Evolutionary conservation across 176 grass and related monocot genomes (phyloP).

Genomic region (Triticum urartu): DNA sequence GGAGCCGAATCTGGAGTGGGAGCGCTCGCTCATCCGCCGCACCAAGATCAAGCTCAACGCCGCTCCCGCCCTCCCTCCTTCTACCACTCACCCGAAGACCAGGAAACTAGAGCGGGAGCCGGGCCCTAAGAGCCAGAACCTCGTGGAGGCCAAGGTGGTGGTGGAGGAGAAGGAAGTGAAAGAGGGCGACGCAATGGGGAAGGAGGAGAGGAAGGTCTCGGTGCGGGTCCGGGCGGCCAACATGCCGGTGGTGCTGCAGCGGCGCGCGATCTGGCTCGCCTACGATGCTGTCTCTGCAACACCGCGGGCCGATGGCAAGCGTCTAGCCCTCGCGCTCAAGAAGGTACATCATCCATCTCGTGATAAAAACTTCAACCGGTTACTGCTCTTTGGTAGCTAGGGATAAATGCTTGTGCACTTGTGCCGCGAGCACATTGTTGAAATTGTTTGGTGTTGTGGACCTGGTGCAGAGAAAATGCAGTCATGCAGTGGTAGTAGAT

Average conservation of each 20-base stretch:
- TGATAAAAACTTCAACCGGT: background rate
- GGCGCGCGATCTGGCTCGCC: slow-evolving; percentile 66
- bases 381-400: background rate
- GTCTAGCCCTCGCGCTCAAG: slow-evolving; percentile 82
- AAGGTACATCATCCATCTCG: slow-evolving; percentile 40
- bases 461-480: background rate
- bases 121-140: background rate
- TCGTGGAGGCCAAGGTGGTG: background rate
- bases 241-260: slow-evolving; percentile 73
- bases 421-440: background rate
- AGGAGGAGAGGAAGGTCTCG: slow-evolving; percentile 35
- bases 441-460: slow-evolving; percentile 22
- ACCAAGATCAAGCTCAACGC: slow-evolving; percentile 44
- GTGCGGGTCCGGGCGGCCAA: slow-evolving; percentile 71
- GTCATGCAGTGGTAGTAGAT: background rate
- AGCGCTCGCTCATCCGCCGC: slow-evolving; percentile 58
- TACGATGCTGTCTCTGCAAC: slow-evolving; percentile 57
- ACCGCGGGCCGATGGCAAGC: slow-evolving; percentile 78
- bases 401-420: background rate
- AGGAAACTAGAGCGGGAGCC: background rate
- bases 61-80: slow-evolving; percentile 24
- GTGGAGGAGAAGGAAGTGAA: slow-evolving; percentile 26
- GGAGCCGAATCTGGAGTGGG: background rate
- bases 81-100: background rate
- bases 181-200: background rate